Base-by-base conservation (phyloP, 2,329 filamentous ascomycete species). In the Furcasterigmium sp. region DNA sequence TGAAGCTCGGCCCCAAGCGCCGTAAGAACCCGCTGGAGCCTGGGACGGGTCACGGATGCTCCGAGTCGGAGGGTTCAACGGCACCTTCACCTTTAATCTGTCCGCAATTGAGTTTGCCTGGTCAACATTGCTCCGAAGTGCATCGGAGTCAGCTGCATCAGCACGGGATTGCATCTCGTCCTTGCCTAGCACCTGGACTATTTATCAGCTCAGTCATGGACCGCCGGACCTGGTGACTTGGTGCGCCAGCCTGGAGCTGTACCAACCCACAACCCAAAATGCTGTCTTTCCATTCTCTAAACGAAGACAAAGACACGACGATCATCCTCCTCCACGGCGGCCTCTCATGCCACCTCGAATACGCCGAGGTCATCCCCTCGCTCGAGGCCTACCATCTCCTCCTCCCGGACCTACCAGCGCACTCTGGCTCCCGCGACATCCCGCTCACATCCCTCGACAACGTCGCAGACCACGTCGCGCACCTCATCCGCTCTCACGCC, bases 331-430 rank as follows among this genome's bases (percentile, higher is more conserved):
- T 64, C 7, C 60, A 65, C 39, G 53, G 58, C 8, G 46, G 62
- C 5, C 49, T 63, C 29, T 58, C 54, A 37, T 66, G 53, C 2
- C 56, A 58, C 42, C 52, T 63, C 14, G 64, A 67, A 42, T 67
- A 53, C 52, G 46, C 47, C 3, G 53, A 57, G 44, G 60, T 68
- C 36, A 57, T 57, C 39, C 56, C 61, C 14, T 56, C 59, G 42
- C 53, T 70, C 3, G 29, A 53, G 2, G 54, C 60, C 37, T 67
- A 67, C 47, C 66, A 68, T 47, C 53, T 70, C 11, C 56, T 70
- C 8, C 45, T 64, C 4, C 58, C 61, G 23, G 65, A 70, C 47
- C 51, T 70, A 8, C 63, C 63, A 4, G 56, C 57, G 8, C 67
- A 70, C 49, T 67, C 63, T n/a, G 46, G 51, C 17, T 68, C 64